phyloP scores from a whole-genome alignment of 2,329 filamentous ascomycete species.

The Colletotrichum acutatum region DNA sequence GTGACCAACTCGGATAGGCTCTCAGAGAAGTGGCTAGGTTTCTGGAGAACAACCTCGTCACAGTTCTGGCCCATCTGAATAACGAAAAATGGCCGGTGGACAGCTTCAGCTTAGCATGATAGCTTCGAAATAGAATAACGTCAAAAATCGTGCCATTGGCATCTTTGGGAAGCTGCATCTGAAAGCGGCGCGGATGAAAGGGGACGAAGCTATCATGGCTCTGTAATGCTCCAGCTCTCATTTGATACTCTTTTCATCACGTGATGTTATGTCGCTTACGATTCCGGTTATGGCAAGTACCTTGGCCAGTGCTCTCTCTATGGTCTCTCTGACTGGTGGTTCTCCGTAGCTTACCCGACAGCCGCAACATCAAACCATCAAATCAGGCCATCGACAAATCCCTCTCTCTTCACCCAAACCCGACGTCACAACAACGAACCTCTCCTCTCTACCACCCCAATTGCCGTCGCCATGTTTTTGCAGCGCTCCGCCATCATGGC shows the following conservation, averaged over 20 bases:
- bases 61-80: no score
- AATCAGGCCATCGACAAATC: conserved; percentile 62
- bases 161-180: not conserved
- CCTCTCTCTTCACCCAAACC: conserved; percentile 47
- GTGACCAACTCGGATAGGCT: not conserved
- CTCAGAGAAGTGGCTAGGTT: not conserved
- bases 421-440: conserved; percentile 36
- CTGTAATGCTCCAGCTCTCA: conserved; percentile 26
- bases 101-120: not conserved
- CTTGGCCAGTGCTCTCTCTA: conserved; percentile 34
- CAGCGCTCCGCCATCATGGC: conserved; percentile 71
- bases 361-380: conserved; percentile 45
- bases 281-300: conserved; percentile 37
- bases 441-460: conserved; percentile 37
- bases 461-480: conserved; percentile 66
- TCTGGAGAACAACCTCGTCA: not conserved
- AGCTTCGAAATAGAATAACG: not conserved
- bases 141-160: not conserved
- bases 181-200: not conserved
- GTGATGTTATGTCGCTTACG: conserved; percentile 31
- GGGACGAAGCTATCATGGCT: not conserved
- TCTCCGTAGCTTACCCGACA: conserved; percentile 34
- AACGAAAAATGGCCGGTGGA: not conserved
- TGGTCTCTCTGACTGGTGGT: conserved; percentile 10
- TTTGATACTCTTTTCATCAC: conserved; percentile 25